Percentiles rank a stretch among this genome's conserved stretches.
Evolutionary conservation across 75 land plant species (phyloP).

Genomic region (Sequoia sempervirens): DNA sequence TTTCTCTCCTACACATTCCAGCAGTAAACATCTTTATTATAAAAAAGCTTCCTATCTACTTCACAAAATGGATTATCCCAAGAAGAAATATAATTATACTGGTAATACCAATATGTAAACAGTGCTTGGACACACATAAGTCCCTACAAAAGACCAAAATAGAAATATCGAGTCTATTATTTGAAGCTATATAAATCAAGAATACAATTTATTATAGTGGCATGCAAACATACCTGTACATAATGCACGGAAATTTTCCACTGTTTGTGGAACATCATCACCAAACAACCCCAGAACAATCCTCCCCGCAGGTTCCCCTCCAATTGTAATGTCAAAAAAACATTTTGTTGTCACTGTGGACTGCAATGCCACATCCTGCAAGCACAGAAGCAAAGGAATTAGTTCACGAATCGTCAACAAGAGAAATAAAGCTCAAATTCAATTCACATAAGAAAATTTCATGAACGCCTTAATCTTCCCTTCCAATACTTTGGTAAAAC

Average conservation of each 20-base stretch:
- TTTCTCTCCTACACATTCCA: constrained; percentile 65
- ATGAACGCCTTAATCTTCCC: background rate
- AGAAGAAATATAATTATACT: background rate
- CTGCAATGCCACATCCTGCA: constrained; percentile 46
- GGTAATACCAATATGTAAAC: background rate
- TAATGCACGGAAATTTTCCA: constrained; percentile 84
- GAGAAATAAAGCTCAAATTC: background rate
- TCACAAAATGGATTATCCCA: background rate
- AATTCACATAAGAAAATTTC: background rate
- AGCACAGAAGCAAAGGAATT: constrained; percentile 7
- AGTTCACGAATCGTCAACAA: background rate
- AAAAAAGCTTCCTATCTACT: background rate
- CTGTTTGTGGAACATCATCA: constrained; percentile 90
- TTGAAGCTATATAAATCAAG: background rate
- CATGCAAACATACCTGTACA: constrained; percentile 59
- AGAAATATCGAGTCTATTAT: background rate
- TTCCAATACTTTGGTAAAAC: no score
- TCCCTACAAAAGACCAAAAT: background rate
- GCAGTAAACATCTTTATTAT: background rate
- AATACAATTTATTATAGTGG: background rate
- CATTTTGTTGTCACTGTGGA: constrained; percentile 74
- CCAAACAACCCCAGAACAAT: constrained; percentile 81
- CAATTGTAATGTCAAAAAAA: constrained; percentile 82
- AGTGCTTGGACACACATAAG: background rate
- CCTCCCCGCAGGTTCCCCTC: constrained; percentile 68